Percentiles rank a stretch among this genome's conserved stretches.
These are phyloP conservation scores for Ogataea pilisensis DNA, from an alignment of 805 yeast genomes.

Conservation along the genomic window DNA sequence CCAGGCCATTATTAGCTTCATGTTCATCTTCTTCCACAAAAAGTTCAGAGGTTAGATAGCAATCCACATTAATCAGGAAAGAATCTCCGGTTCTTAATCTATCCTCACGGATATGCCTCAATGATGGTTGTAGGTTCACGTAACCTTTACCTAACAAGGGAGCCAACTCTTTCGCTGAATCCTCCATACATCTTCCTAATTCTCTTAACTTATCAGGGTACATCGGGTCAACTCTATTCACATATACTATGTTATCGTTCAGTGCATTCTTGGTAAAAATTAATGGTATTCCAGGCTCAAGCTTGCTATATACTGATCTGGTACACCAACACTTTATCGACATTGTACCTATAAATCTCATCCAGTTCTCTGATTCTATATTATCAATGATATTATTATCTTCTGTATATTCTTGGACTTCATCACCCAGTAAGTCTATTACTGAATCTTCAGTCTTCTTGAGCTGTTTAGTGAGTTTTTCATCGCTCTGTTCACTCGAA, in stretches of 20 bases:
- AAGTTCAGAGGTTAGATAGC: slow-evolving; percentile 38
- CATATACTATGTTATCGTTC: slow-evolving; percentile 24
- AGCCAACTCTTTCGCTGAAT: slow-evolving; percentile 57
- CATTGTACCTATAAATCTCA: slow-evolving; percentile 51
- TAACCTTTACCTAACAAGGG: slow-evolving; percentile 58
- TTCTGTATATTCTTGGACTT: no score
- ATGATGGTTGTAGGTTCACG: slow-evolving; percentile 51
- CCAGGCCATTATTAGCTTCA: not conserved
- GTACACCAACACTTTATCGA: slow-evolving; percentile 70
- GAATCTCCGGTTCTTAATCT: slow-evolving; percentile 72
- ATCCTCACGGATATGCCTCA: slow-evolving; percentile 51
- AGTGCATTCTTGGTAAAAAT: slow-evolving; percentile 15
- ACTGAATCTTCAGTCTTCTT: no score
- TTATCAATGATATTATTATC: no score
- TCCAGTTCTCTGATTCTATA: slow-evolving; percentile 16
- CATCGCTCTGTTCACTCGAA: not conserved
- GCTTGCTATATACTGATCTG: slow-evolving; percentile 49
- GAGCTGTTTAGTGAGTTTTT: no score
- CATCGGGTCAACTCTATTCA: slow-evolving; percentile 15
- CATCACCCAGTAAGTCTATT: no score
- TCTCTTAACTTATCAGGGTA: slow-evolving; percentile 40
- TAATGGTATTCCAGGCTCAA: slow-evolving; percentile 39
- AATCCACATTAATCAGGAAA: slow-evolving; percentile 64
- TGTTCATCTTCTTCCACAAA: slow-evolving; percentile 21
- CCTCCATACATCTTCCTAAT: slow-evolving; percentile 73